Base-by-base conservation (phyloP, 768 basidiomycete species). In the Tricholoma terreum region DNA sequence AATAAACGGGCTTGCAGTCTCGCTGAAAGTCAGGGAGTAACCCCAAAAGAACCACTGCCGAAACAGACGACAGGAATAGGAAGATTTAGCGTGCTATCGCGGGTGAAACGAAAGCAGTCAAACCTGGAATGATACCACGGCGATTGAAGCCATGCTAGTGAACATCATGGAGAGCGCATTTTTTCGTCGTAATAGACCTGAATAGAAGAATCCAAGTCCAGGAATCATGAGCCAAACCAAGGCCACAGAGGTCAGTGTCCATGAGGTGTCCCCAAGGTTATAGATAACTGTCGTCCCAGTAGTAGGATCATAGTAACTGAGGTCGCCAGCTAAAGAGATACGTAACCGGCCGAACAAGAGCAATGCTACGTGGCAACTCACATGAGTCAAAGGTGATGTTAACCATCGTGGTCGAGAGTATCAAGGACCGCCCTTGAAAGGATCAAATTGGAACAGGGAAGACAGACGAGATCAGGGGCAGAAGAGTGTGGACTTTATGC, bases 1-100 rank as follows among this genome's bases (percentile, higher is more conserved):
- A 59, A 99, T 96, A 71, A 80, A 98, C 17, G 64, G 60, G 59
- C 74, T 77, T 4, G 79, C 92, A 0, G 80, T 84, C 12, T 92
- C 90, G 58, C 87, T 89, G 76, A 98, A 98, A 0, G 95, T 83
- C 21, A 98, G 78, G 1, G 93, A 94, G 75, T 82, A 98, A 1
- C 95, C 95, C 95, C 95, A 97, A 80, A 96, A 94, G 78, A 93
- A 94, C 93, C 93, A 95, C 88, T 94, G 61, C 12, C 58, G 58
- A 27, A 27, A 27, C 24, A 27, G 4, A 63, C 38, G n/a, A 43
- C 30, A 6, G 7, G 17, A 27, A 27, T 27, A 27, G 24, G 6
- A 27, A 27, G 24, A 27, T 27, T 27, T 49, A 17, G 27, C n/a
- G 30, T 9, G 46, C 24, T 2, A 21, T n/a, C 11, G 3, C 3